Base-by-base conservation (phyloP, 352 stramenopile genomes). In the Globisporangium spiculum region DNA sequence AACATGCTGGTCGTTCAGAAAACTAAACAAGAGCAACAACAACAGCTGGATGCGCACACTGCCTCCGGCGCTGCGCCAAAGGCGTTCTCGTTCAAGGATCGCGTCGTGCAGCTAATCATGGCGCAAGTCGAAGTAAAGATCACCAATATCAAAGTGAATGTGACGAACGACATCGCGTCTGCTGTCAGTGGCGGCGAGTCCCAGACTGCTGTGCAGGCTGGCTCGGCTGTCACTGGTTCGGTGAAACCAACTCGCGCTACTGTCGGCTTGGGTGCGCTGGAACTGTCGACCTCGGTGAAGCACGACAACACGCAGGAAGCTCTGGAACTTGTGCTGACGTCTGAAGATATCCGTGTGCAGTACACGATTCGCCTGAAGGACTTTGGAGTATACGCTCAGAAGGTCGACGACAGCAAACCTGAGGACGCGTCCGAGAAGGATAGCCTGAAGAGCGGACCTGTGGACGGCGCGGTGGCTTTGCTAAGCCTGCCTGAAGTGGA, bases 51-150 rank as follows among this genome's bases (percentile, higher is more conserved):
- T 65, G 34, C 22, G 41, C 64, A 38, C 24, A 63, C 3, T 7
- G 6, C 48, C 44, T 52, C 64, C 12, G 67, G 62, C 53, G 41
- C 63, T 12, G 41, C 66, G 12, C 44, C 70, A 3, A 82, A 76
- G 38, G 55, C 64, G 20, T 90, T 86, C 55, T 76, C 74, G 12
- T 89, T 88, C 44, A 88, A 89, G 34, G 82, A 90, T 61, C 82
- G 82, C 34, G 79, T 89, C 30, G 59, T 90, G 24, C 82, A 90
- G 66, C 70, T 82, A 46, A 73, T 89, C 22, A 75, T 83, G n/a
- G 78, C 80, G 2, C 82, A 90, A 62, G 73, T 89, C 53, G 82
- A 90, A 26, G 63, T 90, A 32, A 77, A 84, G 54, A 70, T 88
- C 56, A 81, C 60, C 10, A 63, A 84, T 24, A 69, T 87, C 48